A percentile compares a stretch with the other conserved stretches of the same genome.
phyloP scores from a whole-genome alignment of 768 basidiomycete genomes.

The Pulveroboletus ravenelii region DNA sequence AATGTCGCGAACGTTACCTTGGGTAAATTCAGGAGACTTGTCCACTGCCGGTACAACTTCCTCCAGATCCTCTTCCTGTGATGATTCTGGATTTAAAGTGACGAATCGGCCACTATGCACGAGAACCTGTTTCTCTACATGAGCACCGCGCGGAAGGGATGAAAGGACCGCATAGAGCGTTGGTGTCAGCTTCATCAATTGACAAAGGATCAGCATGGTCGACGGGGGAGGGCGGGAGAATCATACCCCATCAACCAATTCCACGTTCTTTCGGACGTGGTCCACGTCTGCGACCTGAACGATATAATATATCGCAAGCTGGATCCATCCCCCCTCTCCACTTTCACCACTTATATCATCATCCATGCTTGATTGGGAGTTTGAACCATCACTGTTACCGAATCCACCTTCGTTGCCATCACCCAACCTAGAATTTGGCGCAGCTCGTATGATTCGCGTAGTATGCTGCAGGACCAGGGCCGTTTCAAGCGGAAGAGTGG shows the following conservation, averaged over 20 bases:
- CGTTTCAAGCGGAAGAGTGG: slow-evolving; percentile 51
- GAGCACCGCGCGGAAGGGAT: slow-evolving; percentile 65
- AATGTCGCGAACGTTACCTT: slow-evolving; percentile 32
- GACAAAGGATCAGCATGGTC: neutral
- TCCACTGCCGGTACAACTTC: slow-evolving; percentile 35
- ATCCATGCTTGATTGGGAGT: slow-evolving; percentile 22
- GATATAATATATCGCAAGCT: slow-evolving; percentile 75
- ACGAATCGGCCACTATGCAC: slow-evolving; percentile 61
- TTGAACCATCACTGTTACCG: slow-evolving; percentile 18
- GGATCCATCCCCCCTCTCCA: slow-evolving; percentile 44
- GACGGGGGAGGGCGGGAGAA: neutral
- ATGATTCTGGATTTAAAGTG: slow-evolving; percentile 27
- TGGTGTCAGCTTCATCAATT: slow-evolving; percentile 23
- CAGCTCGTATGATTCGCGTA: slow-evolving; percentile 52
- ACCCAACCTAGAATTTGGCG: slow-evolving; percentile 44
- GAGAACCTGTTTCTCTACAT: slow-evolving; percentile 72
- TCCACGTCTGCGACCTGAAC: slow-evolving; percentile 35
- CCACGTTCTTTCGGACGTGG: slow-evolving; percentile 39
- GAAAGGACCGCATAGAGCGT: slow-evolving; percentile 60
- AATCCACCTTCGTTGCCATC: slow-evolving; percentile 27
- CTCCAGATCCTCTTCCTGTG: slow-evolving; percentile 31
- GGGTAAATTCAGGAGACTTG: slow-evolving; percentile 34
- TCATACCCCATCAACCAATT: slow-evolving; percentile 20
- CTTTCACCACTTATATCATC: slow-evolving; percentile 29
- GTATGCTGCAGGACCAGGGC: slow-evolving; percentile 82